Conservation (phyloP, 352 stramenopile species). For the Pythium utonaiense region DNA sequence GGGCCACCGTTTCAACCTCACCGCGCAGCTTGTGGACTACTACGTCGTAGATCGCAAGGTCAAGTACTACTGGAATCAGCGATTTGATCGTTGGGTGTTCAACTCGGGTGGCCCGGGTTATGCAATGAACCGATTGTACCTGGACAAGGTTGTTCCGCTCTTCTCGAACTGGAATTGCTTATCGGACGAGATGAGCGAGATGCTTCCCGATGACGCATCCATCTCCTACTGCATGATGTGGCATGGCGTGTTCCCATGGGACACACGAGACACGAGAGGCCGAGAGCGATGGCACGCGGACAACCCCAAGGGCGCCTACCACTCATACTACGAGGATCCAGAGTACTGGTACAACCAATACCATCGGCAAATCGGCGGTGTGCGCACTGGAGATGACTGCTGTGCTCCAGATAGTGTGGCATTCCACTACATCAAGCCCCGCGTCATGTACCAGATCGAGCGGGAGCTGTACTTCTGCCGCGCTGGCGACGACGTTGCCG, state of each 20-base stretch:
- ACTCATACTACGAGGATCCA: slow-evolving; percentile 36
- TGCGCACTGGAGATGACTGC: slow-evolving; percentile 44
- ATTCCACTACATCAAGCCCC: slow-evolving; percentile 72
- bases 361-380: slow-evolving; percentile 62
- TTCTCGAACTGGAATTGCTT: slow-evolving; percentile 56
- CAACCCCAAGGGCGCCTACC: slow-evolving; percentile 66
- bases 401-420: slow-evolving; percentile 64
- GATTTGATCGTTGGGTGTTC: slow-evolving; percentile 75
- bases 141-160: slow-evolving; percentile 63
- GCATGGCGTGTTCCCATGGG: slow-evolving; percentile 64
- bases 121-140: slow-evolving; percentile 72
- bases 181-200: slow-evolving; percentile 59
- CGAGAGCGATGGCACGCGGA: slow-evolving; percentile 77
- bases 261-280: slow-evolving; percentile 63
- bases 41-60: slow-evolving; percentile 70
- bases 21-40: slow-evolving; percentile 63
- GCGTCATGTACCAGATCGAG: slow-evolving; percentile 80
- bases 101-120: slow-evolving; percentile 78
- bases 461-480: slow-evolving; percentile 69
- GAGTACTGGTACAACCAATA: slow-evolving; percentile 77
- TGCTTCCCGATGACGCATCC: slow-evolving; percentile 73
- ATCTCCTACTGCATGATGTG: slow-evolving; percentile 89
- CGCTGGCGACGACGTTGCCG: slow-evolving; percentile 34
- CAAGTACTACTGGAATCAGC: slow-evolving; percentile 44
- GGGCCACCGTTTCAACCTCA: slow-evolving; percentile 78